A percentile compares a stretch with the other conserved stretches of the same genome.
Conservation (phyloP, 225 moss, liverwort and hornwort genomes). For the Thuidium tamariscinum region DNA sequence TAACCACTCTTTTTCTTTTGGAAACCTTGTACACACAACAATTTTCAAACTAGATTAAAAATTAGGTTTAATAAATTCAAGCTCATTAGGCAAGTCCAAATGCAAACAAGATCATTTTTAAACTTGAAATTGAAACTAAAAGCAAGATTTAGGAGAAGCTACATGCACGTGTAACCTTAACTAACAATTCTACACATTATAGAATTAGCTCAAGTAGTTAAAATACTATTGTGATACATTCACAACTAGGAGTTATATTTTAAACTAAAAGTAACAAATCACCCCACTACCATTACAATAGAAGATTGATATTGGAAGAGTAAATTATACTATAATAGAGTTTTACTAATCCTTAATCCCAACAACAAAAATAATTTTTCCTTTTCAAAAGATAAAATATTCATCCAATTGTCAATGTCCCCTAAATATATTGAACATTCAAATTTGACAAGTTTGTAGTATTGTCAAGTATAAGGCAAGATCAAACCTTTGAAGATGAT, state of each 20-base stretch:
- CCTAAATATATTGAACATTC: neutral
- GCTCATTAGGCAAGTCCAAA: neutral
- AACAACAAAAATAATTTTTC: neutral
- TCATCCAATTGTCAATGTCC: neutral
- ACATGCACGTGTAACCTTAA: accelerated
- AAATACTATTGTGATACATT: neutral
- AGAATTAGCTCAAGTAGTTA: neutral
- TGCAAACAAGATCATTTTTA: neutral
- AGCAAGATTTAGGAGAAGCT: neutral
- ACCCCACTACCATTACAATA: neutral
- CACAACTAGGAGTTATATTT: neutral
- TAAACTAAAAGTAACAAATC: neutral
- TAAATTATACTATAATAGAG: accelerated
- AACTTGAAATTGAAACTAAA: neutral
- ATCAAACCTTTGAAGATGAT: no score
- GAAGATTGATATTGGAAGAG: neutral
- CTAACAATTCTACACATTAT: neutral
- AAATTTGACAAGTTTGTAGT: neutral
- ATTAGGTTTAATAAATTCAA: neutral
- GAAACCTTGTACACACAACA: neutral
- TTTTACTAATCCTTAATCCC: neutral
- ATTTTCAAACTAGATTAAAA: neutral
- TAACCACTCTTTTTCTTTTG: neutral
- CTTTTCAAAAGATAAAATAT: neutral
- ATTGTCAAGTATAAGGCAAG: accelerated